phyloP scores from a whole-genome alignment of 2,329 filamentous ascomycete genomes.

The Nigrograna mackinnonii region DNA sequence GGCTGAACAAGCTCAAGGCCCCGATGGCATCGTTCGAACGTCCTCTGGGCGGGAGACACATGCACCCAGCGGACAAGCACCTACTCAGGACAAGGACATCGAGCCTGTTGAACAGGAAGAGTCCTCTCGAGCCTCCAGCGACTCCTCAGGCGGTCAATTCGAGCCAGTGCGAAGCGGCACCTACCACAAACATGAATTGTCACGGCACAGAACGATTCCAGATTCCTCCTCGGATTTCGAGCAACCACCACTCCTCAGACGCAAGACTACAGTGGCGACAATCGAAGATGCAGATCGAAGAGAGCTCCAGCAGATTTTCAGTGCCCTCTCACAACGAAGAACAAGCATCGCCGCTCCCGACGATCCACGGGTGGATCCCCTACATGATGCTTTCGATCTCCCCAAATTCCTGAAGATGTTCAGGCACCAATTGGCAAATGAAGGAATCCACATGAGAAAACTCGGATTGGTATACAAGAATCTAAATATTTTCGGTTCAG shows the following conservation, averaged over 20 bases:
- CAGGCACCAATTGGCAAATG: constrained; percentile 55
- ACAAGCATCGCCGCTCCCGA: constrained; percentile 32
- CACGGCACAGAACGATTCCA: constrained; percentile 3
- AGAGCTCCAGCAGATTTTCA: constrained; percentile 28
- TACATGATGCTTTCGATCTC: constrained; percentile 55
- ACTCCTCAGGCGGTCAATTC: constrained; percentile 10
- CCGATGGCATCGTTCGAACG: constrained; percentile 23
- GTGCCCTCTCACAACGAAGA: constrained; percentile 24
- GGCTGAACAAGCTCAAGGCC: neutral
- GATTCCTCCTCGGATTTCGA: neutral
- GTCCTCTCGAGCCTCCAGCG: constrained; percentile 8
- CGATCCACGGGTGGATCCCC: constrained; percentile 58
- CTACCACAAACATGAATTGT: constrained; percentile 4
- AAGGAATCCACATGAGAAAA: constrained; percentile 57
- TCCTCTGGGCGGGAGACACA: constrained; percentile 31
- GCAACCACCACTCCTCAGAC: constrained; percentile 4
- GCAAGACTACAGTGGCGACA: constrained; percentile 12
- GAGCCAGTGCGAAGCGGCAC: constrained; percentile 8
- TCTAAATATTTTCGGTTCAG: constrained; percentile 68
- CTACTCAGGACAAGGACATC: neutral
- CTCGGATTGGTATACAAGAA: constrained; percentile 68
- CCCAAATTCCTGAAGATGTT: constrained; percentile 57
- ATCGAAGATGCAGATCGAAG: constrained; percentile 27
- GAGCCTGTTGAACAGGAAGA: constrained; percentile 3
- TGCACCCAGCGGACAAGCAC: neutral